phyloP scores from a whole-genome alignment of 495 filamentous ascomycete species.

The Letharia columbiana region DNA sequence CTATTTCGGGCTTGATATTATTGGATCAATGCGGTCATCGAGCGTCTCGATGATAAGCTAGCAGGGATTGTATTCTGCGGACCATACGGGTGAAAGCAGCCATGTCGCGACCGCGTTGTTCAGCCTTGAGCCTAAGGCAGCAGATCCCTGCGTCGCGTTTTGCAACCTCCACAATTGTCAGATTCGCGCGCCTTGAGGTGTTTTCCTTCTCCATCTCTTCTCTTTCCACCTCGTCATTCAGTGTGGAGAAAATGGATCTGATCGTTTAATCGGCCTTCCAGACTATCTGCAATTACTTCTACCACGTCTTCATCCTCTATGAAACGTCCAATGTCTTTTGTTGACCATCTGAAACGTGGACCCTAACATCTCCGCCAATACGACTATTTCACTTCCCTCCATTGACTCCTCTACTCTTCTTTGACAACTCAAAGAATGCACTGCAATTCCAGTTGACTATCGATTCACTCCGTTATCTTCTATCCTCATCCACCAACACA shows the following conservation, averaged over 20 bases:
- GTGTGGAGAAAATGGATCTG: neutral
- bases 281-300: neutral
- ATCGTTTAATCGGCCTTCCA: neutral
- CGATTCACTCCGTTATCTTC: neutral
- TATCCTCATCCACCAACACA: neutral
- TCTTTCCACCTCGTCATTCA: neutral
- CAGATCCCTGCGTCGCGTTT: slow-evolving; percentile 2
- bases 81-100: slow-evolving; percentile 4
- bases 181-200: slow-evolving; percentile 1
- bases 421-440: neutral
- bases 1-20: neutral
- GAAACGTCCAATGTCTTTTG: neutral
- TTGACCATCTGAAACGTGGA: neutral
- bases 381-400: neutral
- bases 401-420: neutral
- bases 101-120: slow-evolving; percentile 2
- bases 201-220: neutral
- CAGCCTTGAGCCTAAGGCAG: neutral
- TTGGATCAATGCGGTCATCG: neutral
- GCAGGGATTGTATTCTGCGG: neutral
- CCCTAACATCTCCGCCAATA: neutral
- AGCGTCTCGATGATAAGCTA: neutral
- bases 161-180: neutral
- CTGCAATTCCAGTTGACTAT: neutral
- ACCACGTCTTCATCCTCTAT: neutral